Evolutionary conservation across 2,329 filamentous ascomycete genomes (phyloP), one percentile per base, ranked within the genome.

Genomic region (Diaporthe ampelina): DNA sequence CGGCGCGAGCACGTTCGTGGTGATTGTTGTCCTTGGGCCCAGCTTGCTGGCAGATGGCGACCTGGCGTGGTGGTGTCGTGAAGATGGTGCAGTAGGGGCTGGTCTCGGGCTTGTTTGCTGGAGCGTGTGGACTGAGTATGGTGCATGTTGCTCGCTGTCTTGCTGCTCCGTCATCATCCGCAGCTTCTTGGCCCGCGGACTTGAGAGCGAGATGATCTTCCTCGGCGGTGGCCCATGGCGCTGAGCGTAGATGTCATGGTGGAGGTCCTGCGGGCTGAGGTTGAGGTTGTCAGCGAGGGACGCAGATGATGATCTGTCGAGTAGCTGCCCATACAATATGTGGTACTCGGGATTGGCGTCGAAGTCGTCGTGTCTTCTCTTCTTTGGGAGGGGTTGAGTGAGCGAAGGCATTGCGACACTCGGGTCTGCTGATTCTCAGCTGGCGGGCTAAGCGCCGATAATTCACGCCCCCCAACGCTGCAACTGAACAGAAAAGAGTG

Each of bases 1-100:
- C 0, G 91, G 88, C 52, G 83, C 84, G 35, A 91, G 83, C 6
- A 83, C 13, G 24, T 63, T 73, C 21, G 75, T 69, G 24, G 71
- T 77, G 48, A 75, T 57, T 73, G 73, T 19, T 17, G 74, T 67
- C 50, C 37, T 76, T 40, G 76, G 74, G 71, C 75, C 63, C 40
- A 74, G 67, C 29, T 76, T 70, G 70, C 48, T 76, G 52, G 75
- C 37, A 63, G 72, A 56, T 29, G 69, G 68, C 26, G 69, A 76
- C 19, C 63, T 73, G 26, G 74, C 37, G 68, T 67, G 68, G 69
- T 69, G 56, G 29, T 72, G 72, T 21, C 70, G 73, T 65, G 57
- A 50, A 21, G 37, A 63, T 11, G 65, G 73, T 32, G 70, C 45
- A 8, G 67, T 48, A n/a, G 56, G 59, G 15, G 29, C 35, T 21